Percentiles rank a stretch among this genome's conserved stretches.
Evolutionary conservation across 345 rosid genomes (phyloP).

Genomic region (Bruguiera sexangula): DNA sequence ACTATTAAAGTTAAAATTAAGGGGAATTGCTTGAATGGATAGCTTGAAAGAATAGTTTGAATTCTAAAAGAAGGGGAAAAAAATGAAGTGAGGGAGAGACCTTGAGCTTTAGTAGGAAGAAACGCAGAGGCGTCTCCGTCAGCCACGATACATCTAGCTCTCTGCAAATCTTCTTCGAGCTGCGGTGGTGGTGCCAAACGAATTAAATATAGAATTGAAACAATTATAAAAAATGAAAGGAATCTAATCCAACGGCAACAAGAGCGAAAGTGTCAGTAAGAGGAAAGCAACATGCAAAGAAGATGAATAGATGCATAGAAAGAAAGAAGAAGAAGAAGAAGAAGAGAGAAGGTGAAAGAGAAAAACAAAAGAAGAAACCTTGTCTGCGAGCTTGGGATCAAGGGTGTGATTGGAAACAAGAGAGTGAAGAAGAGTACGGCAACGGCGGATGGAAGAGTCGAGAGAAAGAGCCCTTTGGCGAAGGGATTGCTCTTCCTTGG

Average conservation of each 20-base stretch:
- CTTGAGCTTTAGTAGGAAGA: constrained; percentile 71
- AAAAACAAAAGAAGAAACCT: constrained; percentile 31
- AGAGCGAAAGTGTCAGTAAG: too few relatives aligned
- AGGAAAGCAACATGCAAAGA: too few relatives aligned
- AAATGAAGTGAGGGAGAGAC: constrained; percentile 16
- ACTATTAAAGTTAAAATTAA: too few relatives aligned
- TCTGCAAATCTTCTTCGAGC: constrained; percentile 86
- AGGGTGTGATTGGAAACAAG: constrained; percentile 38
- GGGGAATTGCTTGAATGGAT: too few relatives aligned
- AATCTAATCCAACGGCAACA: too few relatives aligned
- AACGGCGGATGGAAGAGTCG: constrained; percentile 67
- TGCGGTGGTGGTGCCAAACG: constrained; percentile 17
- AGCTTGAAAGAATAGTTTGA: background rate
- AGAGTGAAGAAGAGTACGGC: constrained; percentile 45
- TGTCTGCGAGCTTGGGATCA: constrained; percentile 54
- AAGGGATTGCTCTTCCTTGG: constrained; percentile 65
- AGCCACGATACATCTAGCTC: constrained; percentile 58
- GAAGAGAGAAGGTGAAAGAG: too few relatives aligned
- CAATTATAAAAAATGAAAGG: too few relatives aligned
- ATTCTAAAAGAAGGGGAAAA: background rate
- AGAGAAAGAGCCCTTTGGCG: constrained; percentile 61
- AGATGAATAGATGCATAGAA: too few relatives aligned
- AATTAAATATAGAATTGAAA: too few relatives aligned
- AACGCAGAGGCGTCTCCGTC: constrained; percentile 90
- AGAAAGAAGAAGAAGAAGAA: too few relatives aligned